Percentiles rank a stretch among this genome's conserved stretches.
These are phyloP conservation scores for Phytophthora quininea DNA, from an alignment of 352 stramenopile genomes.

Conservation along the genomic window DNA sequence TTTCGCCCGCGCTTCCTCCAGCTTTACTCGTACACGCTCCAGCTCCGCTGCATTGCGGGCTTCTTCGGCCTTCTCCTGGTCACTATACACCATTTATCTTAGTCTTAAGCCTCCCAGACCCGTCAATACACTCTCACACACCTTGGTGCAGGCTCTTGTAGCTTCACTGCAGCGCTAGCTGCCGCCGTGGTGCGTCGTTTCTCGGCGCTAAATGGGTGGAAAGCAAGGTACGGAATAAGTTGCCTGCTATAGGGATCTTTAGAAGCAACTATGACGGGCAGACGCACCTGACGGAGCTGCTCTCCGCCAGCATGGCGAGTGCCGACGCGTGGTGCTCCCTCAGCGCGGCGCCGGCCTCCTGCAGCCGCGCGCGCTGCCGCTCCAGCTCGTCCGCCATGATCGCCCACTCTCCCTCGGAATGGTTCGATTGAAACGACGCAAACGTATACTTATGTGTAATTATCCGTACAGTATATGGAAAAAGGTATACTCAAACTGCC, in stretches of 20 bases:
- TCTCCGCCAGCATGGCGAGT: conserved; percentile 21
- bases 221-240: neutral
- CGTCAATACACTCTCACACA: neutral
- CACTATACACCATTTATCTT: too few species aligned
- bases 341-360: conserved; percentile 2
- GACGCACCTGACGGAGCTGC: conserved; percentile 20
- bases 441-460: neutral
- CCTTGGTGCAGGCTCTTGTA: neutral
- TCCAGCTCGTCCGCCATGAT: conserved; percentile 18
- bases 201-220: conserved; percentile 2
- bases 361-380: neutral
- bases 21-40: conserved; percentile 44
- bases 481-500: neutral
- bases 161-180: neutral
- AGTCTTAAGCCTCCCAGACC: neutral
- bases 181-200: conserved; percentile 5
- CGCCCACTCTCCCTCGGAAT: conserved; percentile 9
- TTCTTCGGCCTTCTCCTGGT: neutral
- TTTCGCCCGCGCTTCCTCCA: conserved; percentile 47
- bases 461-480: neutral
- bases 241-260: too few species aligned
- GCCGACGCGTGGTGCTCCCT: conserved; percentile 10
- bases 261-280: neutral
- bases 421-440: neutral
- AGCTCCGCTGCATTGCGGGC: conserved; percentile 27